Conservation (phyloP, 192 early-diverging fungal species). For the Dissophora globulifera region DNA sequence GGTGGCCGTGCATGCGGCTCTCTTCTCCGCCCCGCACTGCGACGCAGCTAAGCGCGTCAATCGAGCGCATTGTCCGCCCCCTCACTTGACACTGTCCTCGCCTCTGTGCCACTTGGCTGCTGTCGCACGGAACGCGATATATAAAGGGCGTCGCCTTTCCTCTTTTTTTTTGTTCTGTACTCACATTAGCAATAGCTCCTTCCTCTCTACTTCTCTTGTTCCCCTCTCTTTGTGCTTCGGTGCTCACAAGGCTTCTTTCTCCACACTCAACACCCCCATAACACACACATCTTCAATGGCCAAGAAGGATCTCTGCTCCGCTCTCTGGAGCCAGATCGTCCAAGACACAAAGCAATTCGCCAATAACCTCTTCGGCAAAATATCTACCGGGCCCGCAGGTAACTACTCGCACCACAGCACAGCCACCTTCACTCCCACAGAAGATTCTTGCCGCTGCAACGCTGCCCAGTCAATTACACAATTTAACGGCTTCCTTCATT, state of each 20-base stretch:
- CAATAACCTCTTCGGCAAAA: slow-evolving; percentile 5
- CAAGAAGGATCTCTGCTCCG: slow-evolving; percentile 1
- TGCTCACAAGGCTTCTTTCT: not conserved
- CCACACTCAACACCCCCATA: not conserved
- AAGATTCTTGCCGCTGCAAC: no score
- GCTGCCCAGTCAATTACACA: not conserved
- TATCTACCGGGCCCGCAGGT: slow-evolving; percentile 1
- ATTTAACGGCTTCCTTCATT: not conserved
- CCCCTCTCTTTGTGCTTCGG: not conserved
- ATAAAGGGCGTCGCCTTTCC: no score
- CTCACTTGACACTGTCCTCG: no score
- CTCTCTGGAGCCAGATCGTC: slow-evolving; percentile 25
- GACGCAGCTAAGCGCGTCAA: not conserved
- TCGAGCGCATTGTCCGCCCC: not conserved
- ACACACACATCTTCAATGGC: not conserved
- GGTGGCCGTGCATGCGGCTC: slow-evolving; percentile 2
- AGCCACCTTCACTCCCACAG: no score
- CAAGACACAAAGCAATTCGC: slow-evolving; percentile 21
- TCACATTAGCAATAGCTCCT: not conserved
- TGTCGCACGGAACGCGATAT: no score
- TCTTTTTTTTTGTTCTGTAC: no score
- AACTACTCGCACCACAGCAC: not conserved
- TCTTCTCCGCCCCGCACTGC: no score
- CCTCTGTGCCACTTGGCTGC: no score
- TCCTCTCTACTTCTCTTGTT: not conserved